These are phyloP conservation scores for Aspergillus sclerotiicarbonarius DNA, from an alignment of 495 filamentous ascomycete genomes.

Conservation along the genomic window DNA sequence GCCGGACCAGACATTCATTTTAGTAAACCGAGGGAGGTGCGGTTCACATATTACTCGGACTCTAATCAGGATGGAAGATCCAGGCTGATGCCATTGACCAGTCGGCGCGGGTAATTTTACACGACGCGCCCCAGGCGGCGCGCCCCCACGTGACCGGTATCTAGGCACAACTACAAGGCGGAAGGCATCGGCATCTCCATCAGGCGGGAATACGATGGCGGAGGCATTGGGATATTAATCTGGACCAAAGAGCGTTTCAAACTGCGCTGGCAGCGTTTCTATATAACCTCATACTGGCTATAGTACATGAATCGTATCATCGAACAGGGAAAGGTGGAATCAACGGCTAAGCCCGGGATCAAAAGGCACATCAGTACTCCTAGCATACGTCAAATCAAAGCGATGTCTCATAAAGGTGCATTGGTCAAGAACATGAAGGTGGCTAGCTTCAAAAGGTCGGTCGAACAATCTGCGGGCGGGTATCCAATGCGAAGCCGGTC, in stretches of 20 bases:
- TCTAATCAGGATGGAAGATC: not conserved
- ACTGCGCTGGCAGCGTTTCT: conserved; percentile 11
- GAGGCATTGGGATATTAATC: not conserved
- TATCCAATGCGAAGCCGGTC: conserved; percentile 1
- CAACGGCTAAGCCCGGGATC: conserved; percentile 6
- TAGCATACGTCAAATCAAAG: conserved; percentile 13
- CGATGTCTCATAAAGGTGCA: conserved; percentile 8
- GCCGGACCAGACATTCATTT: conserved; percentile 44
- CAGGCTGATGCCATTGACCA: conserved; percentile 4
- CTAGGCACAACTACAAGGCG: not conserved
- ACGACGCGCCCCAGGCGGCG: conserved; percentile 1
- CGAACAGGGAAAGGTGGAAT: conserved; percentile 10
- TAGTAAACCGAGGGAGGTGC: conserved; percentile 8
- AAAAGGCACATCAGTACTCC: conserved; percentile 13
- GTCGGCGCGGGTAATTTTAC: conserved; percentile 5
- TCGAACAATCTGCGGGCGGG: not conserved
- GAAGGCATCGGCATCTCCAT: not conserved
- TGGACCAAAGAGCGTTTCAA: not conserved
- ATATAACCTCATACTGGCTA: conserved; percentile 20
- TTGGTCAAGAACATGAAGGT: conserved; percentile 4
- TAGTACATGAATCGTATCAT: conserved; percentile 23
- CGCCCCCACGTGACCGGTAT: not conserved
- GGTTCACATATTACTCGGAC: conserved; percentile 14
- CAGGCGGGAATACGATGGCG: not conserved
- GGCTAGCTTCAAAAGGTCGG: not conserved